phyloP scores from a whole-genome alignment of 352 stramenopile species.

The Peronospora farinosa region DNA sequence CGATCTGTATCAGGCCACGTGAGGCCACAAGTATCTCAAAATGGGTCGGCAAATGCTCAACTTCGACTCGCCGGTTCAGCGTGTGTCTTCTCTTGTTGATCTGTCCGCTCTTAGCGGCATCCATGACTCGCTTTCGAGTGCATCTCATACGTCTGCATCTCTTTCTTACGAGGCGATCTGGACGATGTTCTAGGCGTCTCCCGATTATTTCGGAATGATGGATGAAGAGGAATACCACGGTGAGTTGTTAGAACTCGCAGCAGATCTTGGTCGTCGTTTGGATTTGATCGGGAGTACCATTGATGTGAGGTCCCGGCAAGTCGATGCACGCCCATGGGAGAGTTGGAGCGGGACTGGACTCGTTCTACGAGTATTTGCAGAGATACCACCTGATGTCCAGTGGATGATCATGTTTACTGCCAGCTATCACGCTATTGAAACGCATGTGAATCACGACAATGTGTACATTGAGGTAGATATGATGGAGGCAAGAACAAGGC shows the following conservation, averaged over 20 bases:
- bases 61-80: background rate
- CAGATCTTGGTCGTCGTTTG: slow-evolving; percentile 90
- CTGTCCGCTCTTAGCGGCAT: slow-evolving; percentile 1
- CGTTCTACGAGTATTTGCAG: slow-evolving; percentile 97
- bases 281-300: slow-evolving; percentile 94
- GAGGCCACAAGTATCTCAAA: too few relatives aligned
- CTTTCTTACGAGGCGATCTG: slow-evolving; percentile 55
- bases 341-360: slow-evolving; percentile 93
- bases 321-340: slow-evolving; percentile 74
- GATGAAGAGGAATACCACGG: slow-evolving; percentile 82
- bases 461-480: slow-evolving; percentile 87
- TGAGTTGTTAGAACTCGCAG: slow-evolving; percentile 89
- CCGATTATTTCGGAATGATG: slow-evolving; percentile 48
- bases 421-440: slow-evolving; percentile 74
- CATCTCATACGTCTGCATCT: slow-evolving; percentile 14
- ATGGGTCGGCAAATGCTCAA: background rate
- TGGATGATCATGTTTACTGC: slow-evolving; percentile 91
- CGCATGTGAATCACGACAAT: slow-evolving; percentile 64
- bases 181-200: slow-evolving; percentile 78
- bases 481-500: slow-evolving; percentile 53
- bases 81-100: background rate
- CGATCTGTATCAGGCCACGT: too few relatives aligned
- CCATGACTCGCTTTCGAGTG: slow-evolving; percentile 3
- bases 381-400: slow-evolving; percentile 93
- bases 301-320: slow-evolving; percentile 82